Conservation (phyloP, 1,139 yeast species). For the Nakaseomyces nivariensis region DNA sequence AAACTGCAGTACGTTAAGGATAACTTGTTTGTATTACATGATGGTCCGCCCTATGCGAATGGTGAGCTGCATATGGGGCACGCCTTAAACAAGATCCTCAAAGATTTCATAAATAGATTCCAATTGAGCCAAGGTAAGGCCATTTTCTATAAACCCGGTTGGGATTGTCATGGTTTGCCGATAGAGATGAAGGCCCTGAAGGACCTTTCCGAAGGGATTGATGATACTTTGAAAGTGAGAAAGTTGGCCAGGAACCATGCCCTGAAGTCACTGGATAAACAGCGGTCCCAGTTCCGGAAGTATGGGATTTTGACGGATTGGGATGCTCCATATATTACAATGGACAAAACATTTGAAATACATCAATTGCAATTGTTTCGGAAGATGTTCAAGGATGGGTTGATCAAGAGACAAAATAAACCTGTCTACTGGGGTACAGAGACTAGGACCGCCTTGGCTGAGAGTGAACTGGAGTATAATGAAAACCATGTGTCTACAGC, state of each 20-base stretch:
- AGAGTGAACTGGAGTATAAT: conserved; percentile 86
- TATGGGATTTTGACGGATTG: conserved; percentile 84
- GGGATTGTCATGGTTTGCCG: conserved; percentile 99
- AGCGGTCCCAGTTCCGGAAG: conserved; percentile 51
- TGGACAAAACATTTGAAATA: conserved; percentile 60
- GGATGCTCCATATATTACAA: conserved; percentile 59
- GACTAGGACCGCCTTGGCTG: conserved; percentile 89
- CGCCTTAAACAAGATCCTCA: conserved; percentile 77
- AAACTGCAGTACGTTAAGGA: conserved; percentile 17
- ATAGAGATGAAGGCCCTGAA: conserved; percentile 76
- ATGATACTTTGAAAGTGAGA: conserved; percentile 43
- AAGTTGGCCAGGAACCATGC: conserved; percentile 63
- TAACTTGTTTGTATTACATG: conserved; percentile 64
- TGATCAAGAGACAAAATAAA: conserved; percentile 73
- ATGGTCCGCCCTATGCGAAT: conserved; percentile 98
- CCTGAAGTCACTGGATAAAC: conserved; percentile 47
- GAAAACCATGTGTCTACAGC: conserved; percentile 64
- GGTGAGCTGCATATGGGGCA: conserved; percentile 93
- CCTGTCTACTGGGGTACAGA: conserved; percentile 99
- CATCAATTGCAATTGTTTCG: conserved; percentile 65
- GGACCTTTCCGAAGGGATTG: conserved; percentile 12
- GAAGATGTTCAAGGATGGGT: conserved; percentile 51
- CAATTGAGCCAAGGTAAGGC: conserved; percentile 53
- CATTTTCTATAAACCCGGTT: conserved; percentile 76
- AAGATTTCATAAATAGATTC: conserved; percentile 73